Evolutionary conservation across 169 alveolate genomes (phyloP), one percentile per base, ranked within the genome.

Genomic region (Plasmodium billcollinsi): DNA sequence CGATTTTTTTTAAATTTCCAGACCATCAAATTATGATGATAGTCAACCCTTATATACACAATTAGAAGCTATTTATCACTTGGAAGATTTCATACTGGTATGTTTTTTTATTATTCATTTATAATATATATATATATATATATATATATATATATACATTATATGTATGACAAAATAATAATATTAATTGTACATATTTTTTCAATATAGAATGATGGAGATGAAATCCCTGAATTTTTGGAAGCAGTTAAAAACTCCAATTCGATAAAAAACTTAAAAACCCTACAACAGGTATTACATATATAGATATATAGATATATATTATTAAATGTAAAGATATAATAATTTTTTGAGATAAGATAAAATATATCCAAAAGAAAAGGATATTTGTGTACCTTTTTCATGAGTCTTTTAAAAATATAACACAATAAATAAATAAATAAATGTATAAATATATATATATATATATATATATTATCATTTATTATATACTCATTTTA

Each of bases 51-150:
- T 94, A 89, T 93, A 94, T 69, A 96, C 98, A 24, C 98, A 96
- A 66, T 88, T 96, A 66, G 98, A 96, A 88, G 98, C 98, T 6
- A 94, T 96, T 49, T 96, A 96, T 86, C 98, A 96, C 80, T 65
- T 96, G 74, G 98, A 96, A 71, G 98, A 96, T 76, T 93, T 96
- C 61, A 94, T 95, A 45, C 90, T 95, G 94, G 98, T 94, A 26
- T 15, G 93, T 6, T 8, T 12, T 20, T 33, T 33, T 33, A 33
- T 33, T 33, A 33, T 33, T 33, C 45, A 33, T 7, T 6, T 29
- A 65, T 33, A 20, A 20, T 7, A 9, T 20, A 50, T 18, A 24
- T 61, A 24, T 61, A 21, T 59, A 18, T 59, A n/a, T 59, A 50
- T 18, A 24, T 61, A 24, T 61, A 21, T 59, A 18, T 59, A n/a